phyloP scores from a whole-genome alignment of 1,284 basidiomycete genomes.

The Filobasidium uniguttulatum region DNA sequence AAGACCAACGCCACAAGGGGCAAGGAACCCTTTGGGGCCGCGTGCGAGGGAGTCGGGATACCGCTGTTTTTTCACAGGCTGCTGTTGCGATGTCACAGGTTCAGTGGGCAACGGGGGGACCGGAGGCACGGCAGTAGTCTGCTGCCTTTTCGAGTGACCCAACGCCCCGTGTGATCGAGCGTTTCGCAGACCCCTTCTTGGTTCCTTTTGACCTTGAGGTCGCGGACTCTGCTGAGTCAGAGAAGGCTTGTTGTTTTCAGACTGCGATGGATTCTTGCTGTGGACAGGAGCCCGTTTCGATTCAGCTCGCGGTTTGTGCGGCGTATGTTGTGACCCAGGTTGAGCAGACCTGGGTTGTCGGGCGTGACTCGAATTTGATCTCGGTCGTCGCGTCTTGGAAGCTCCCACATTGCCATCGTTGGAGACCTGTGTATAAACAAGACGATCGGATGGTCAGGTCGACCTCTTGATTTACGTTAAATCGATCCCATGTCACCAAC shows the following conservation, averaged over 20 bases:
- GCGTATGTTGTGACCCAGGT: no score
- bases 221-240: no score
- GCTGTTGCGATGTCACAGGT: no score
- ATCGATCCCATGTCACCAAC: not conserved
- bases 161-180: not conserved
- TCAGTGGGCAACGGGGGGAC: not conserved
- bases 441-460: not conserved
- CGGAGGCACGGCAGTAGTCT: not conserved
- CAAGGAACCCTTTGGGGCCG: not conserved
- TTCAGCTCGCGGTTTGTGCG: no score
- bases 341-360: no score
- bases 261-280: no score
- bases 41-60: not conserved
- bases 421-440: not conserved
- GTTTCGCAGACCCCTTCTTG: not conserved
- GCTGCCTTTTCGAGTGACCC: not conserved
- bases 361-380: no score
- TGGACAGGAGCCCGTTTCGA: no score
- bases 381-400: no score
- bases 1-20: not conserved
- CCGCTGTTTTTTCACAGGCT: no score
- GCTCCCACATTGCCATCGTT: slow-evolving; percentile 3
- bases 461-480: no score
- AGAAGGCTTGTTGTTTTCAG: no score
- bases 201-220: not conserved